These are phyloP conservation scores for Margaritispora aquatica DNA, from an alignment of 495 filamentous ascomycete species.

Conservation along the genomic window DNA sequence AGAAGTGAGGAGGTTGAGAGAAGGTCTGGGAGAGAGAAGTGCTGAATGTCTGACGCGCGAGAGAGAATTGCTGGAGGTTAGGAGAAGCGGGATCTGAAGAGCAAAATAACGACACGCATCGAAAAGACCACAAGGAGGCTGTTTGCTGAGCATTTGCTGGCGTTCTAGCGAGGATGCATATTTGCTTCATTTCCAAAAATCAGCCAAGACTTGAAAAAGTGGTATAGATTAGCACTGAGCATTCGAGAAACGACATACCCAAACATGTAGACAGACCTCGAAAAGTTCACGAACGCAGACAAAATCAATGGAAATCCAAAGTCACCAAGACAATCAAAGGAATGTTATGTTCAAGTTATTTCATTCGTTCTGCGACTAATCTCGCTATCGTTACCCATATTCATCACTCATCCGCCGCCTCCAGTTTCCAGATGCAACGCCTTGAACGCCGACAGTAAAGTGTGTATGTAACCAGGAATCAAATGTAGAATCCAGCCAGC, in stretches of 20 bases:
- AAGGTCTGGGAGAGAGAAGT: too few relatives aligned
- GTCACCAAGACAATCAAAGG: not conserved
- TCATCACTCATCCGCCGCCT: constrained; percentile 2
- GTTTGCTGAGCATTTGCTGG: not conserved
- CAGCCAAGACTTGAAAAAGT: not conserved
- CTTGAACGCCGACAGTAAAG: constrained; percentile 17
- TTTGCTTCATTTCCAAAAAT: not conserved
- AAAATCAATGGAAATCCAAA: not conserved
- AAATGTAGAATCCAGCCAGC: constrained; percentile 2
- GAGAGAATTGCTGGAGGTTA: too few relatives aligned
- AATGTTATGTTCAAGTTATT: not conserved
- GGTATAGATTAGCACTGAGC: not conserved
- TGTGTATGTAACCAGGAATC: constrained; percentile 10
- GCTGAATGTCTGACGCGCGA: too few relatives aligned
- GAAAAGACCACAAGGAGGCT: too few relatives aligned
- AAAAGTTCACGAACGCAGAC: too few relatives aligned
- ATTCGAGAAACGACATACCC: too few relatives aligned
- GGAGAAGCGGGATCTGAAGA: too few relatives aligned
- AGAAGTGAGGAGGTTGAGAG: constrained; percentile 42
- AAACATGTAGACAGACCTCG: too few relatives aligned
- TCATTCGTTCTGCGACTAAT: constrained; percentile 13
- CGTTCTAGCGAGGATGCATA: not conserved
- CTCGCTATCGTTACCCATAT: constrained; percentile 12
- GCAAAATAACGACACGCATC: too few relatives aligned
- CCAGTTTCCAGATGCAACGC: constrained; percentile 12